phyloP scores from a whole-genome alignment of 345 rosid species.

The Combretum micranthum region DNA sequence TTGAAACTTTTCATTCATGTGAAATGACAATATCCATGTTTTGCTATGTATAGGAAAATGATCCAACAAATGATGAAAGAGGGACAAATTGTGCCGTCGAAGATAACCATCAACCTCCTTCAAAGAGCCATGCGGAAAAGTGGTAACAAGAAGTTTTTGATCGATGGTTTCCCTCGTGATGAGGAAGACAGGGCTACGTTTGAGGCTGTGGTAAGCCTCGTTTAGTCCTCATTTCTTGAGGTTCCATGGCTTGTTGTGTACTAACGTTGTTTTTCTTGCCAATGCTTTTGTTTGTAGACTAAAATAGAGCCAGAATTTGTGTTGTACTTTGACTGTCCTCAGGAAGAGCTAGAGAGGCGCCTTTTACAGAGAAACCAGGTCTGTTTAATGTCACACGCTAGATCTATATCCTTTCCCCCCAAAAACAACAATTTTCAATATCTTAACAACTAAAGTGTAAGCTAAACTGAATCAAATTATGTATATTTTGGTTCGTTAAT shows the following conservation, averaged over 20 bases:
- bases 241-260: background rate
- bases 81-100: conserved; percentile 91
- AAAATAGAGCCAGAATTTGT: conserved; percentile 55
- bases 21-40: too few species aligned
- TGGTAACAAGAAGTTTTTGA: conserved; percentile 58
- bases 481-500: too few species aligned
- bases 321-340: conserved; percentile 50
- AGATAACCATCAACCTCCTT: conserved; percentile 73
- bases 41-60: conserved; percentile 39
- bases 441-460: background rate
- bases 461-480: too few species aligned
- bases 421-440: background rate
- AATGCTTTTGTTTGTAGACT: conserved; percentile 30
- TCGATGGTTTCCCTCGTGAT: conserved; percentile 85
- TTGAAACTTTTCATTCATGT: background rate
- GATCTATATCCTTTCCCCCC: too few species aligned
- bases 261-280: background rate
- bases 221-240: background rate
- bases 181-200: conserved; percentile 74
- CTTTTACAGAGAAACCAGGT: conserved; percentile 71
- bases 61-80: conserved; percentile 56
- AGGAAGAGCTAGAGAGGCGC: conserved; percentile 59
- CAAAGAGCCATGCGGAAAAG: conserved; percentile 55
- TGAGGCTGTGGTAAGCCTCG: conserved; percentile 51
- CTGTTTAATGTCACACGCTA: background rate